Conservation (phyloP, 495 filamentous ascomycete genomes). For the Podospora comata region DNA sequence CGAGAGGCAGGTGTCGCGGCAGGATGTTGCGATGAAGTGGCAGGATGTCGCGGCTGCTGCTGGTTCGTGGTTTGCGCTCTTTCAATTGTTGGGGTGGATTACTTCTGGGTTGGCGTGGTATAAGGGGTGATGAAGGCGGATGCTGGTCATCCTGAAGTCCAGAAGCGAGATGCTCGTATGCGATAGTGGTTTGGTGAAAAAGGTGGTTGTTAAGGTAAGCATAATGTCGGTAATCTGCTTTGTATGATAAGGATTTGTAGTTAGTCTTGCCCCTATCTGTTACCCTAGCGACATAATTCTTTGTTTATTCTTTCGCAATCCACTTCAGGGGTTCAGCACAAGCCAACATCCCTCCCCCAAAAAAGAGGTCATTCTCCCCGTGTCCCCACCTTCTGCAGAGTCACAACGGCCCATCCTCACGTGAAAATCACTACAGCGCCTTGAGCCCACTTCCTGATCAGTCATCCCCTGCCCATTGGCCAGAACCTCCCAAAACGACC, state of each 20-base stretch:
- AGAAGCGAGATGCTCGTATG: too few species aligned
- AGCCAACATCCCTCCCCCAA: background rate
- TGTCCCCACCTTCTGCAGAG: background rate
- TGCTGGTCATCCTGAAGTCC: background rate
- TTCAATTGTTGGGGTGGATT: conserved; percentile 20
- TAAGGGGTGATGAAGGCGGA: background rate
- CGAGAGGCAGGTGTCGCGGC: conserved; percentile 15
- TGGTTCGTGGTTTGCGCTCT: conserved; percentile 23
- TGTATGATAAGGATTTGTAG: background rate
- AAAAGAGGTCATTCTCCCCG: background rate
- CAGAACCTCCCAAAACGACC: background rate
- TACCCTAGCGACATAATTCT: background rate
- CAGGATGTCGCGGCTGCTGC: conserved; percentile 11
- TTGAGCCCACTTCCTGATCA: background rate
- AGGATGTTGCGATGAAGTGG: conserved; percentile 15
- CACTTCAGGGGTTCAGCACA: background rate
- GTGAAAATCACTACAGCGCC: background rate
- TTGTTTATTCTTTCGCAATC: background rate
- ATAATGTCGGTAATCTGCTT: background rate
- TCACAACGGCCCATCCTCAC: background rate
- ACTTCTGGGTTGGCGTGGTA: conserved; percentile 14
- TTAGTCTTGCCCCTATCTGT: background rate
- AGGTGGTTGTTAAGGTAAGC: too few species aligned
- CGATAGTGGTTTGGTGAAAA: background rate
- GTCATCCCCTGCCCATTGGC: background rate